Conservation (phyloP, 1,139 yeast genomes). For the Debaryomycetaceae sp. region DNA sequence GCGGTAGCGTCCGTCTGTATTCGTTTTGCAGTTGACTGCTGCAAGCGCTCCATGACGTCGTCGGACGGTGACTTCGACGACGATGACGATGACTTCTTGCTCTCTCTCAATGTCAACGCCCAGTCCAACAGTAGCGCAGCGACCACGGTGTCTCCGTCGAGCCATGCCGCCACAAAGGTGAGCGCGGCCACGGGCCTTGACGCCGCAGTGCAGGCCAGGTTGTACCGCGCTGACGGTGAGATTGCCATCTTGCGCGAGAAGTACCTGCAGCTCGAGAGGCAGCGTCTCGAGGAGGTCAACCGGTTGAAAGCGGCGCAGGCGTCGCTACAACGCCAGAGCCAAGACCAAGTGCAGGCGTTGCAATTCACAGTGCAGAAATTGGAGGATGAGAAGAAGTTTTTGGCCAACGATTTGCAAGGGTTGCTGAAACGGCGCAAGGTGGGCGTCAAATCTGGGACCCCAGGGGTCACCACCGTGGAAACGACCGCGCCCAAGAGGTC, state of each 20-base stretch:
- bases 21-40: not conserved
- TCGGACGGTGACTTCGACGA: slow-evolving; percentile 34
- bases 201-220: slow-evolving; percentile 17
- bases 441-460: not conserved
- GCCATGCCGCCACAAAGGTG: not conserved
- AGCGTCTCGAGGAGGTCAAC: slow-evolving; percentile 40
- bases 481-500: slow-evolving; percentile 4
- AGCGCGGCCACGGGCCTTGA: not conserved
- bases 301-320: slow-evolving; percentile 35
- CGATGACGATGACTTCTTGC: slow-evolving; percentile 35
- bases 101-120: slow-evolving; percentile 10
- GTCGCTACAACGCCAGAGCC: slow-evolving; percentile 26
- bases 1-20: not conserved
- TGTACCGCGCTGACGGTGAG: slow-evolving; percentile 67
- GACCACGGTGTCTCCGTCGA: too few species aligned
- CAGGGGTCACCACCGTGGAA: not conserved
- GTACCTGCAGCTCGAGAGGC: slow-evolving; percentile 44
- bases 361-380: slow-evolving; percentile 47
- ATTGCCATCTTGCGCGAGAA: slow-evolving; percentile 70
- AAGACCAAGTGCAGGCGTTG: slow-evolving; percentile 38
- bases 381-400: slow-evolving; percentile 70
- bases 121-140: not conserved
- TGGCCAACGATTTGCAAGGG: slow-evolving; percentile 37
- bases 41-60: slow-evolving; percentile 13
- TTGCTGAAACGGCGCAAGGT: slow-evolving; percentile 10